Conservation (phyloP, 2,329 filamentous ascomycete species). For the Tolypocladium ophioglossoides region DNA sequence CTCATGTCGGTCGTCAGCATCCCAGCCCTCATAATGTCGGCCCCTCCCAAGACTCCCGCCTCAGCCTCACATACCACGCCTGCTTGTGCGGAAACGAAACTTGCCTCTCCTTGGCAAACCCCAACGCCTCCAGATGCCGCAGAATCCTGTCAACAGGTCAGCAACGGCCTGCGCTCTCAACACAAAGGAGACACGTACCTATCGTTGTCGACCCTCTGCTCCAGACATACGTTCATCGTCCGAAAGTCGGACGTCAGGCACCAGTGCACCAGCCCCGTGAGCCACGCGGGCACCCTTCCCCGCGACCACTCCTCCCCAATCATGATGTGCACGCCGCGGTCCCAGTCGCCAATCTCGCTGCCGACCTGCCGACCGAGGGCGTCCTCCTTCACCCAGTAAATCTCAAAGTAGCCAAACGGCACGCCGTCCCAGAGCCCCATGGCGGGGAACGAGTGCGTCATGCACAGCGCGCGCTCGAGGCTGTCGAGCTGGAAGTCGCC, state of each 20-base stretch:
- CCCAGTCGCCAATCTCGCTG: conserved; percentile 62
- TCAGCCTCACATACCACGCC: conserved; percentile 71
- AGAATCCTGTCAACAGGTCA: conserved; percentile 12
- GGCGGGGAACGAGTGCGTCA: conserved; percentile 73
- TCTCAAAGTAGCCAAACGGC: conserved; percentile 93
- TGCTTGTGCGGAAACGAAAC: conserved; percentile 88
- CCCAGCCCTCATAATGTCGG: conserved; percentile 39
- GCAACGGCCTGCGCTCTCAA: neutral
- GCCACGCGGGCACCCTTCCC: conserved; percentile 71
- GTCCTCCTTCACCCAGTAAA: conserved; percentile 98
- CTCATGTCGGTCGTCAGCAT: neutral
- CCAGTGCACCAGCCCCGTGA: conserved; percentile 80
- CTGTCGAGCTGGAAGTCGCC: conserved; percentile 57
- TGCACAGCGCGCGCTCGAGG: conserved; percentile 52
- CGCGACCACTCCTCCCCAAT: conserved; percentile 89
- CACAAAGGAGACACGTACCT: conserved; percentile 43
- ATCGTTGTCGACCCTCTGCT: conserved; percentile 83
- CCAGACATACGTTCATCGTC: conserved; percentile 74
- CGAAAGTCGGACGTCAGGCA: conserved; percentile 67
- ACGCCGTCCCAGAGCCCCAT: conserved; percentile 92
- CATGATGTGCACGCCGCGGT: conserved; percentile 79
- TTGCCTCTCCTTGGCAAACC: conserved; percentile 81
- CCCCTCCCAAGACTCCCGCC: conserved; percentile 69
- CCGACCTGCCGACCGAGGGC: conserved; percentile 59
- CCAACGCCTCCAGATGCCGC: conserved; percentile 57